These are phyloP conservation scores for Talaromyces marneffei DNA, from an alignment of 2,329 filamentous ascomycete species.

Conservation along the genomic window DNA sequence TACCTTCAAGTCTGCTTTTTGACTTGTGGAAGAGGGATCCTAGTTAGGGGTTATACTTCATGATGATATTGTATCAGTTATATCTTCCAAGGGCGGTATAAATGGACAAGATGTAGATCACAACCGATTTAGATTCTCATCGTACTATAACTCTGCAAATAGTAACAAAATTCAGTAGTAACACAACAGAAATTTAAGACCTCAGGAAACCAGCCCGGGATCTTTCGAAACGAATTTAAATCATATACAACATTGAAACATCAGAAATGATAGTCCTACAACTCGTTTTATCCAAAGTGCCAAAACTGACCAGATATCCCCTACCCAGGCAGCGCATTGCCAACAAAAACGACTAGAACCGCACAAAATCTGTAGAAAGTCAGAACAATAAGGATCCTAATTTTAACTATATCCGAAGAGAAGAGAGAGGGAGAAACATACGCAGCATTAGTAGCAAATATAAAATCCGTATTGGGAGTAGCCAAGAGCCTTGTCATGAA, in stretches of 20 bases:
- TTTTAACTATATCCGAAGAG: no score
- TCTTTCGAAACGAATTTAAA: neutral
- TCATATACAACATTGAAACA: neutral
- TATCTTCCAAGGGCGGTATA: neutral
- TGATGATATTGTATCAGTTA: neutral
- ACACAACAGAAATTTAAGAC: neutral
- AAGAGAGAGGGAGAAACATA: neutral
- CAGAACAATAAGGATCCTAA: no score
- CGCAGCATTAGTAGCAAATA: constrained; percentile 9
- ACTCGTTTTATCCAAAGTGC: neutral
- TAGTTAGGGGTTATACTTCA: neutral
- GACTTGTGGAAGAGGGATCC: neutral
- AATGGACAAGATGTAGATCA: neutral
- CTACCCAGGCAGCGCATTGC: neutral
- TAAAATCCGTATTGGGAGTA: neutral
- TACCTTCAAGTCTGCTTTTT: neutral
- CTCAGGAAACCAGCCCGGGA: neutral
- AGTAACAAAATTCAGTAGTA: neutral
- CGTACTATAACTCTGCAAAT: neutral
- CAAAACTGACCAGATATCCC: no score
- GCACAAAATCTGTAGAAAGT: constrained; percentile 8
- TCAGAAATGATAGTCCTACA: neutral
- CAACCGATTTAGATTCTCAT: neutral
- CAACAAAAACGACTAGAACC: constrained; percentile 12
- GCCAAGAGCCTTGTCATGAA: neutral